Evolutionary conservation across 805 yeast genomes (phyloP), one percentile per base, ranked within the genome.

Genomic region (Saccharomycopsis amapae): DNA sequence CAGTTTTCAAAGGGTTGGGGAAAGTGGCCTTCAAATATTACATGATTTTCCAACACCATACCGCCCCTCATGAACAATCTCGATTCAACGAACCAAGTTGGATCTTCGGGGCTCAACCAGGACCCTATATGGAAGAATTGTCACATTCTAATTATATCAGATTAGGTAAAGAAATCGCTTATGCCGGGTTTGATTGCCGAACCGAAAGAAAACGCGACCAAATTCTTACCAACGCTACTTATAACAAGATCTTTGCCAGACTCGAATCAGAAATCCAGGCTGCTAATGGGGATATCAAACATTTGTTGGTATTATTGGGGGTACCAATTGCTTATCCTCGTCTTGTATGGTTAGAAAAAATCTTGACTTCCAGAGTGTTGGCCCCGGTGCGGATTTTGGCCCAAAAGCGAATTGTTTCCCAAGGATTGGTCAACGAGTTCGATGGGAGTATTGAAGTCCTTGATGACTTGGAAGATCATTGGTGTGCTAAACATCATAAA

Each of bases 311-410:
- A 1, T 71, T 90, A 78, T 68, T 93, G 41, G 97, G 97, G 36
- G 95, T 90, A 9, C 98, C 98, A 2, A 86, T 93, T 48, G 84
- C 93, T 36, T 90, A 90, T 59, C 97, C 98, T 3, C 73, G 97
- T 54, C 68, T 93, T 59, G 96, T 88, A 2, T 85, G 95, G 89
- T 68, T 87, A 25, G 97, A 93, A 64, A 70, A 73, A 59, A 53
- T 90, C 20, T 73, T 90, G 58, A 73, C 79, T 5, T 79, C 88
- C 41, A 67, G 61, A 30, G 53, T 77, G 2, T 65, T 90, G 45
- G 68, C 66, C 5, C 96, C 96, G 1, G 45, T 85, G 4, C 78
- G 80, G 57, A 71, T 59, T 46, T 55, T 81, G 22, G 72, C 90
- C 2, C 69, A 74, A 45, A 73, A 72, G 47, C 87, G 88, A 2